Conservation (phyloP, 495 filamentous ascomycete genomes). For the Filosporella fistucella region DNA sequence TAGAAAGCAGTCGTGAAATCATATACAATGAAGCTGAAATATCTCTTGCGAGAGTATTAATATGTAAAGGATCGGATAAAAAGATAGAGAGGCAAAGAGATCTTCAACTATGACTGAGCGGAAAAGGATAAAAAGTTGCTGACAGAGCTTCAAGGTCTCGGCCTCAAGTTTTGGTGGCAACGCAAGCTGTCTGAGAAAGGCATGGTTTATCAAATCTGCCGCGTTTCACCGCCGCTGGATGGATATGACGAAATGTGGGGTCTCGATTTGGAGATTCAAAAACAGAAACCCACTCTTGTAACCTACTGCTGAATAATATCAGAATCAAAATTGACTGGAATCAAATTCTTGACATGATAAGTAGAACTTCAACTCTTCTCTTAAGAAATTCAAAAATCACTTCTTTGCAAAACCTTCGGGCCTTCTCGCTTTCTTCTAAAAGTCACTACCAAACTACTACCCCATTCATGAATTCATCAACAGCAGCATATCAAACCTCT, state of each 20-base stretch:
- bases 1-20: constrained; percentile 33
- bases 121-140: background rate
- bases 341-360: too few species aligned
- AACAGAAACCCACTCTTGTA: background rate
- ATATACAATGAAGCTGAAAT: constrained; percentile 23
- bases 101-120: background rate
- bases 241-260: too few species aligned
- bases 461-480: constrained; percentile 29
- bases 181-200: background rate
- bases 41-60: too few species aligned
- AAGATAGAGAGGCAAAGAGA: background rate
- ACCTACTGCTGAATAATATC: too few species aligned
- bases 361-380: too few species aligned
- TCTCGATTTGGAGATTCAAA: too few species aligned
- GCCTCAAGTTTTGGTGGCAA: background rate
- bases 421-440: too few species aligned
- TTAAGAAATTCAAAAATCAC: too few species aligned
- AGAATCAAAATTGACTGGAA: too few species aligned
- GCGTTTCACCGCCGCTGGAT: background rate
- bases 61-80: background rate
- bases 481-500: constrained; percentile 23
- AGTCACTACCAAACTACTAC: too few species aligned
- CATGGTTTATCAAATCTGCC: background rate
- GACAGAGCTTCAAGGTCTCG: constrained; percentile 2
- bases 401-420: too few species aligned